Evolutionary conservation across 306 rosid genomes (phyloP), one percentile per base, ranked within the genome.

Genomic region (Medicago lupulina): DNA sequence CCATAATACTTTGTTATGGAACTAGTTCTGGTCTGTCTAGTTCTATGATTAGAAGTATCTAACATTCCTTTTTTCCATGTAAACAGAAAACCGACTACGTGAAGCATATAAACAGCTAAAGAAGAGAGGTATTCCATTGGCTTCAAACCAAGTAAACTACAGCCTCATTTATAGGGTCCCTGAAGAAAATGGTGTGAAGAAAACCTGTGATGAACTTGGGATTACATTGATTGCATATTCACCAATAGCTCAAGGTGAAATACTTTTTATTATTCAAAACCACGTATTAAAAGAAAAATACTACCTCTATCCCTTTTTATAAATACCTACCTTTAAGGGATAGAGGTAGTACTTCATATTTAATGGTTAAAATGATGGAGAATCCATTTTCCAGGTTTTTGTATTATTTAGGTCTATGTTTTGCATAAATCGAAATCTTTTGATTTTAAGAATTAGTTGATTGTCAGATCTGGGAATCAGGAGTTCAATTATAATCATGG

Each of bases 141-240:
- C 98, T 63, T 81, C 99, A 79, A 92, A 95, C 87, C 99, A 95
- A 81, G 93, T 95, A 83, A 90, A 90, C 85, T 95, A 92, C 76
- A 95, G 99, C 86, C 97, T 95, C 76, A 95, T 92, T 67, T 92
- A 95, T 81, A 71, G 97, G 44, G 53, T 80, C 65, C 97, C 98
- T 0, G 97, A 95, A 83, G 88, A 89, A 84, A 92, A 90, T 0
- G 99, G 97, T 69, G 92, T 92, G 64, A 95, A 92, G 87, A 83
- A 87, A 43, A 70, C 92, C 57, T 90, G 99, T 46, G 96, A 95
- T 70, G 97, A 95, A 86, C 99, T 95, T 36, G 99, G 99, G 76
- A 66, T 95, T 67, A 80, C 97, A 76, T 63, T 95, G 81, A 95
- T 95, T 71, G 99, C 97, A 60, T 90, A 95, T 87, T 90, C 97